phyloP scores from a whole-genome alignment of 305 asterid genomes.

The Solanum hybrid region DNA sequence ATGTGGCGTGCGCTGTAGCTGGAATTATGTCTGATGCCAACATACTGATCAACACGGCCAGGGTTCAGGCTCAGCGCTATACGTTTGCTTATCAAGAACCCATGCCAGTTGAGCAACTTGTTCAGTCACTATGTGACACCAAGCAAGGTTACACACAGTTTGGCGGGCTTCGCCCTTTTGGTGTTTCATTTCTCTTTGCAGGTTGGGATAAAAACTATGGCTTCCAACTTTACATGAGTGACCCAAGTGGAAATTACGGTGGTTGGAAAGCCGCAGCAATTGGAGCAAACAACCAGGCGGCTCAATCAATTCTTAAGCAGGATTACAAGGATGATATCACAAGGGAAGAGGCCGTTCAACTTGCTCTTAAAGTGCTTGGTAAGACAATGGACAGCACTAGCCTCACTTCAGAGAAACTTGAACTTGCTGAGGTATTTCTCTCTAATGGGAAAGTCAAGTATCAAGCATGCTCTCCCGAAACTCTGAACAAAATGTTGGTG shows the following conservation, averaged over 20 bases:
- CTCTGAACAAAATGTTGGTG: conserved; percentile 19
- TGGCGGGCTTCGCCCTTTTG: conserved; percentile 40
- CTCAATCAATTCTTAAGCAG: conserved; percentile 37
- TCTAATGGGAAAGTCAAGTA: conserved; percentile 28
- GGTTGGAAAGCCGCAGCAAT: conserved; percentile 42
- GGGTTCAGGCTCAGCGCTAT: conserved; percentile 41
- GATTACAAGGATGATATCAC: conserved; percentile 35
- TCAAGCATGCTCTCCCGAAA: conserved; percentile 25
- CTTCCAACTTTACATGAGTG: conserved; percentile 38
- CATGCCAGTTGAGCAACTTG: conserved; percentile 39
- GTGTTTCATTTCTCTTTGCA: conserved; percentile 35
- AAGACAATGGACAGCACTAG: conserved; percentile 42
- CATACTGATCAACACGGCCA: conserved; percentile 34
- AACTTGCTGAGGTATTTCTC: conserved; percentile 29
- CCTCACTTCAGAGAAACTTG: conserved; percentile 37
- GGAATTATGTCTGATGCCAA: conserved; percentile 42
- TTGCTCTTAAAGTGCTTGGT: conserved; percentile 34
- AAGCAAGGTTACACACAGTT: conserved; percentile 38
- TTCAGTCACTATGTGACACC: conserved; percentile 35
- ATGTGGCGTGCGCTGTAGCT: conserved; percentile 39
- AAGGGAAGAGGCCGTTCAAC: conserved; percentile 33
- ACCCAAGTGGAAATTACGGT: conserved; percentile 35
- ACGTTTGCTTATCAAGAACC: conserved; percentile 33
- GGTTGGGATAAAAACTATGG: conserved; percentile 41
- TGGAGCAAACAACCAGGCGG: conserved; percentile 36